Evolutionary conservation across 2,329 filamentous ascomycete species (phyloP).

Genomic region (Pseudocercospora ulei): DNA sequence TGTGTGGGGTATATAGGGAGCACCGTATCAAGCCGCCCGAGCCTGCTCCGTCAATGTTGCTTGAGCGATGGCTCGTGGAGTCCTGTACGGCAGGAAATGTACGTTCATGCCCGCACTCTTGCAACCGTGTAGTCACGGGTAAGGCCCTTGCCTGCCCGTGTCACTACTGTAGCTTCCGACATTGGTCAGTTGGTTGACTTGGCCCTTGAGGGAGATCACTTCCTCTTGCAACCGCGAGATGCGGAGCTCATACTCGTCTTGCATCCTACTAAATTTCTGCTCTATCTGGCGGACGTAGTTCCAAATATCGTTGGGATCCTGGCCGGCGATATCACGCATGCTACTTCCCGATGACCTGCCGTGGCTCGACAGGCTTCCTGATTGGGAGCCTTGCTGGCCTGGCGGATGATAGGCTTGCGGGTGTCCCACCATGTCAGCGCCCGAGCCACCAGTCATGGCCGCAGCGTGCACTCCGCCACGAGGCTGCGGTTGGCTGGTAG

Average conservation of each 20-base stretch:
- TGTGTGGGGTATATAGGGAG: slow-evolving; percentile 12
- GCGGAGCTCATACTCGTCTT: slow-evolving; percentile 42
- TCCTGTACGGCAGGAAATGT: slow-evolving; percentile 16
- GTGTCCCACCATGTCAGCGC: slow-evolving; percentile 37
- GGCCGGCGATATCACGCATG: slow-evolving; percentile 57
- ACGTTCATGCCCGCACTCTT: slow-evolving; percentile 10
- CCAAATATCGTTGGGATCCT: slow-evolving; percentile 51
- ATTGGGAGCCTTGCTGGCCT: slow-evolving; percentile 37
- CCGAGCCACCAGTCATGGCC: slow-evolving; percentile 20
- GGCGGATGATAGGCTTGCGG: slow-evolving; percentile 16
- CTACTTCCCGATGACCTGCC: slow-evolving; percentile 49
- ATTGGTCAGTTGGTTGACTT: slow-evolving; percentile 25
- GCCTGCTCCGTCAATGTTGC: slow-evolving; percentile 22
- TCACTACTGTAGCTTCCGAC: slow-evolving; percentile 30
- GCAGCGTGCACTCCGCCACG: slow-evolving; percentile 20
- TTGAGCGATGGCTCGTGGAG: slow-evolving; percentile 16
- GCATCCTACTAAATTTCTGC: slow-evolving; percentile 40
- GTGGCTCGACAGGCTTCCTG: slow-evolving; percentile 46
- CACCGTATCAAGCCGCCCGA: slow-evolving; percentile 12
- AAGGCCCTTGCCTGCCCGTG: slow-evolving; percentile 22
- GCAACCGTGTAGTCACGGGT: slow-evolving; percentile 16
- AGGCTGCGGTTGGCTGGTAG: slow-evolving; percentile 23
- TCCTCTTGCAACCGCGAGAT: slow-evolving; percentile 41
- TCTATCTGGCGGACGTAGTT: slow-evolving; percentile 63
- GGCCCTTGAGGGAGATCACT: slow-evolving; percentile 33